A percentile compares a stretch with the other conserved stretches of the same genome.
Conservation (phyloP, 1,284 basidiomycete genomes). For the Microbotryomycetes sp. region DNA sequence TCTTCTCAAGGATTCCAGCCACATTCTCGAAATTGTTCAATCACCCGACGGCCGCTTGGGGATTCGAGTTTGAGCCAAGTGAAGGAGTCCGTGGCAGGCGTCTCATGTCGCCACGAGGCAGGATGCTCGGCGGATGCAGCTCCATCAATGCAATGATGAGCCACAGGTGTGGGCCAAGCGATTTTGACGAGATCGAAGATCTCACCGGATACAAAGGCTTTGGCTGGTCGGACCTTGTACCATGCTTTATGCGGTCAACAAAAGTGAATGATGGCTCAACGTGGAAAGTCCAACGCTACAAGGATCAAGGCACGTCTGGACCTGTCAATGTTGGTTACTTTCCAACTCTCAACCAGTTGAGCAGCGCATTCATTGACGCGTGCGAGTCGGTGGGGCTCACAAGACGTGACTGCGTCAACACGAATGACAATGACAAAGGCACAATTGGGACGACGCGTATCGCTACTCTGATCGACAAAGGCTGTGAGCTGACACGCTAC, state of each 20-base stretch:
- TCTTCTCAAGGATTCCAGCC: constrained; percentile 3
- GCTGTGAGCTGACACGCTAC: constrained; percentile 33
- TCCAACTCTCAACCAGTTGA: constrained; percentile 22
- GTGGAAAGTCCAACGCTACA: not conserved
- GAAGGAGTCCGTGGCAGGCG: constrained; percentile 27
- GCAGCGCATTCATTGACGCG: constrained; percentile 32
- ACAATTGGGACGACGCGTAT: constrained; percentile 37
- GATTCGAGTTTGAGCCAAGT: not conserved
- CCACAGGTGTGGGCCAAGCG: constrained; percentile 31
- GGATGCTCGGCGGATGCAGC: constrained; percentile 41
- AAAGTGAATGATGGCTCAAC: not conserved
- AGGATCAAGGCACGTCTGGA: constrained; percentile 37
- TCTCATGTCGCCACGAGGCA: constrained; percentile 39
- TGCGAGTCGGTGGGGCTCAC: constrained; percentile 13
- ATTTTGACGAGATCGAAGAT: constrained; percentile 44
- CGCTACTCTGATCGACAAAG: constrained; percentile 37
- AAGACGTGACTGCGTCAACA: constrained; percentile 28
- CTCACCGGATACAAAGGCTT: constrained; percentile 41
- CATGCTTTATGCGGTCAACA: constrained; percentile 29
- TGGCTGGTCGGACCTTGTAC: constrained; percentile 39
- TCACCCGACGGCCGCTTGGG: not conserved
- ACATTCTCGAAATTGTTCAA: not conserved
- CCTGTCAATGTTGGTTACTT: constrained; percentile 17
- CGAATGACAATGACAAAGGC: constrained; percentile 38
- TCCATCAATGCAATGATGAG: constrained; percentile 36